Percentiles rank a stretch among this genome's conserved stretches.
Evolutionary conservation across 176 grass and related monocot genomes (phyloP).

Genomic region (Carex cristatella): DNA sequence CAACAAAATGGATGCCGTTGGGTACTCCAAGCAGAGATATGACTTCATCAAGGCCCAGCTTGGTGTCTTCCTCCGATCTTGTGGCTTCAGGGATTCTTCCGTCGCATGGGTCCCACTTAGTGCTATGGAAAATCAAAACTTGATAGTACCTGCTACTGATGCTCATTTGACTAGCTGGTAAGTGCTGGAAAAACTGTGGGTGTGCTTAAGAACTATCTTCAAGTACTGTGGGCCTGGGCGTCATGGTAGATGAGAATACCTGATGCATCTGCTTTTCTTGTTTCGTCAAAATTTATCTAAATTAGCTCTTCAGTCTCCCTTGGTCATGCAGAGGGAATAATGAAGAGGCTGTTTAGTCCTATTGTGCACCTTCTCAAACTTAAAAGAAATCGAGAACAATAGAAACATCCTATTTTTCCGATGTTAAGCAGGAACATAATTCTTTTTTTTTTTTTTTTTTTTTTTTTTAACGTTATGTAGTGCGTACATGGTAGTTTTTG

Average conservation of each 20-base stretch:
- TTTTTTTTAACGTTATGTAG: neutral
- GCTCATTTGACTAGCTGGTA: constrained; percentile 64
- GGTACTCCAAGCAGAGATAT: constrained; percentile 81
- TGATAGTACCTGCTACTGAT: constrained; percentile 60
- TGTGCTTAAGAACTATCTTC: neutral
- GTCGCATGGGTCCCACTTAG: constrained; percentile 88
- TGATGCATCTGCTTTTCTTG: neutral
- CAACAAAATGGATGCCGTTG: constrained; percentile 93
- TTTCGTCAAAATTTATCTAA: neutral
- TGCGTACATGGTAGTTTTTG: neutral
- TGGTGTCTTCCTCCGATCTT: constrained; percentile 59
- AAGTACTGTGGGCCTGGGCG: neutral
- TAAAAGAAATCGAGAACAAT: no score
- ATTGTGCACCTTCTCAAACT: no score
- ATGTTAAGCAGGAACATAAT: neutral
- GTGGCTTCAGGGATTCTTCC: constrained; percentile 77
- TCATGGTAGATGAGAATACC: neutral
- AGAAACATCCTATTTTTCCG: neutral
- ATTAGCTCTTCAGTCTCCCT: neutral
- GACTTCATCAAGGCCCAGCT: constrained; percentile 80
- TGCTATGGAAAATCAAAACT: constrained; percentile 81
- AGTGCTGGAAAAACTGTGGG: constrained; percentile 1
- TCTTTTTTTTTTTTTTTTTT: neutral
- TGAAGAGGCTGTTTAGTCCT: neutral
- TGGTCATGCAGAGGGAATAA: neutral